Conservation (phyloP, 2,329 filamentous ascomycete species). For the Orbilia brochopaga region DNA sequence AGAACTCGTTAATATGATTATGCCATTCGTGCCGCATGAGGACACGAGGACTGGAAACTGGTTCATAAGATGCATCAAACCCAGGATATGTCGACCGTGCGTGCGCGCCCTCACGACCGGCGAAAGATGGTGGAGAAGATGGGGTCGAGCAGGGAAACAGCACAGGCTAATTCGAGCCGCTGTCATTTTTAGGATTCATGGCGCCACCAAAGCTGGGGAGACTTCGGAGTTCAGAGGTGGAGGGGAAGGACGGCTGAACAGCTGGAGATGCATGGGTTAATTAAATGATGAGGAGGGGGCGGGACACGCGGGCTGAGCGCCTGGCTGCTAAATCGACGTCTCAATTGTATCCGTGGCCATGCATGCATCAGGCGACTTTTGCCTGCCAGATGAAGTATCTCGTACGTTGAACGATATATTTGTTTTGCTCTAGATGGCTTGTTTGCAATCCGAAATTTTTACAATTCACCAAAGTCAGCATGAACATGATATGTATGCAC, state of each 20-base stretch:
- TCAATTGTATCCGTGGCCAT: no score
- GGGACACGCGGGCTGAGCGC: neutral
- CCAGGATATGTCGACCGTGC: constrained; percentile 8
- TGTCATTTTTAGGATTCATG: constrained; percentile 51
- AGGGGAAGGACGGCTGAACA: constrained; percentile 24
- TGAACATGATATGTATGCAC: neutral
- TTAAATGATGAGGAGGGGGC: neutral
- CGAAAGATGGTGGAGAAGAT: constrained; percentile 49
- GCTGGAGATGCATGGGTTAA: constrained; percentile 3
- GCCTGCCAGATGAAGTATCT: no score
- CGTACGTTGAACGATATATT: no score
- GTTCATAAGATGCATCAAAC: constrained; percentile 19
- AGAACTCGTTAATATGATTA: neutral
- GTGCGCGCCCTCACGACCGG: constrained; percentile 21
- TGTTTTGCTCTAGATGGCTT: no score
- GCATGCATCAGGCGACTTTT: no score
- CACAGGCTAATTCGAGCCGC: constrained; percentile 49
- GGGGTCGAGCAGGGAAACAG: constrained; percentile 28
- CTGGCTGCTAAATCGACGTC: neutral
- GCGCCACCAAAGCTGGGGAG: constrained; percentile 45
- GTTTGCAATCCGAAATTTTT: neutral
- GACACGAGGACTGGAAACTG: constrained; percentile 13
- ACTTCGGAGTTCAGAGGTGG: constrained; percentile 51
- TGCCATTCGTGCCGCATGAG: constrained; percentile 44
- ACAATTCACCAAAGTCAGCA: neutral